A percentile compares a stretch with the other conserved stretches of the same genome.
These are phyloP conservation scores for Serendipita indica DNA, from an alignment of 768 basidiomycete species.

Conservation along the genomic window DNA sequence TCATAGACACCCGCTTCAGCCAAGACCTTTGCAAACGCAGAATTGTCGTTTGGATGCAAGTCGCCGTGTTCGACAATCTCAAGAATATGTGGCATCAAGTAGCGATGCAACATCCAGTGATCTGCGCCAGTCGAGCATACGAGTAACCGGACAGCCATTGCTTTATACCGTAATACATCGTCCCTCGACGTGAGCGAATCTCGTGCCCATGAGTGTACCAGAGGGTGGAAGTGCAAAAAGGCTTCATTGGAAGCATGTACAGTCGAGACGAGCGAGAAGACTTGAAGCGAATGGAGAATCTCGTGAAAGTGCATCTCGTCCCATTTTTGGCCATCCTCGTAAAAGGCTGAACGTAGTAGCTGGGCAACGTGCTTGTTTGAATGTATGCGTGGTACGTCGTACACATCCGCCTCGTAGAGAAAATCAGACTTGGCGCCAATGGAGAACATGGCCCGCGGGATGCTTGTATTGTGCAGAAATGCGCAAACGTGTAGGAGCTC, in stretches of 20 bases:
- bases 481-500: background rate
- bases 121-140: background rate
- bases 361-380: too few species aligned
- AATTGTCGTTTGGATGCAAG: background rate
- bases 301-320: background rate
- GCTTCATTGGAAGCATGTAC: background rate
- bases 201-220: background rate
- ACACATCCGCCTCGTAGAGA: background rate
- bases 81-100: background rate
- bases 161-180: background rate
- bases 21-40: background rate
- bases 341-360: too few species aligned
- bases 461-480: background rate
- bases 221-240: background rate
- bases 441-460: background rate
- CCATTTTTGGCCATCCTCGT: too few species aligned
- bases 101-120: background rate
- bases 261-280: background rate
- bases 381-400: too few species aligned
- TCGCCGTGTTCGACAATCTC: background rate
- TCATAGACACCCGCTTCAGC: background rate
- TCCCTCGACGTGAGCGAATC: background rate
- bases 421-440: background rate
- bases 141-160: background rate
- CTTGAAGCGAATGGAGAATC: background rate